A percentile compares a stretch with the other conserved stretches of the same genome.
Evolutionary conservation across 2,329 filamentous ascomycete species (phyloP).

Genomic region (Aaosphaeria arxii): DNA sequence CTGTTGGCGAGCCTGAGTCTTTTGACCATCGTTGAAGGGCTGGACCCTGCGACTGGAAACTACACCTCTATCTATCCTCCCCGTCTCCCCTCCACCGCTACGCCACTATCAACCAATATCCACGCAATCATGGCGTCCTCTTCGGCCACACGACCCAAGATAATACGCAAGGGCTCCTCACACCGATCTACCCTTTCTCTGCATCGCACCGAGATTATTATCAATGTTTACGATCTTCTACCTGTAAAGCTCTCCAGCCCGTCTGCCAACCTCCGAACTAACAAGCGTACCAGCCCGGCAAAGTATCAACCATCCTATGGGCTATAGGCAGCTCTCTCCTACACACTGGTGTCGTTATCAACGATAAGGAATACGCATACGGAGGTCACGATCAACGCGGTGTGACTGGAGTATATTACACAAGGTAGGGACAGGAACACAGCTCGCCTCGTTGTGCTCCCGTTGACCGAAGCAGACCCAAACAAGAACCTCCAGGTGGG

Average conservation of each 20-base stretch:
- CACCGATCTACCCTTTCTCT: conserved; percentile 67
- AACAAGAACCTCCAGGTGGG: conserved; percentile 70
- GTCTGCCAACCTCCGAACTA: neutral
- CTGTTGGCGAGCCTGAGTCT: neutral
- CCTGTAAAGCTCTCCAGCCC: conserved; percentile 49
- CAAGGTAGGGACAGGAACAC: conserved; percentile 44
- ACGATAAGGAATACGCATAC: conserved; percentile 78
- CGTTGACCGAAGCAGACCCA: conserved; percentile 45
- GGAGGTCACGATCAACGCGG: conserved; percentile 72
- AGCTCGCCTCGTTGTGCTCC: neutral
- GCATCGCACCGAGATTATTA: conserved; percentile 69
- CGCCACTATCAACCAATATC: neutral
- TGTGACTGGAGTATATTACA: conserved; percentile 81
- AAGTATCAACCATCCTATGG: conserved; percentile 75
- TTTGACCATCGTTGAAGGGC: conserved; percentile 5
- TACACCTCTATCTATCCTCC: neutral
- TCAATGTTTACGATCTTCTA: conserved; percentile 76
- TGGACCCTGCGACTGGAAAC: conserved; percentile 3
- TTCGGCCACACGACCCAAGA: conserved; percentile 19
- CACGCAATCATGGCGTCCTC: conserved; percentile 23
- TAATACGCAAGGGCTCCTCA: conserved; percentile 42
- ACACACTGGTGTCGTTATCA: conserved; percentile 80
- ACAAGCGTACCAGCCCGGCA: conserved; percentile 57
- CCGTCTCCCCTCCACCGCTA: neutral
- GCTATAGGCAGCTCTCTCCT: conserved; percentile 72